Evolutionary conservation across 768 basidiomycete genomes (phyloP), one percentile per base, ranked within the genome.

Genomic region (Cystofilobasidium macerans): DNA sequence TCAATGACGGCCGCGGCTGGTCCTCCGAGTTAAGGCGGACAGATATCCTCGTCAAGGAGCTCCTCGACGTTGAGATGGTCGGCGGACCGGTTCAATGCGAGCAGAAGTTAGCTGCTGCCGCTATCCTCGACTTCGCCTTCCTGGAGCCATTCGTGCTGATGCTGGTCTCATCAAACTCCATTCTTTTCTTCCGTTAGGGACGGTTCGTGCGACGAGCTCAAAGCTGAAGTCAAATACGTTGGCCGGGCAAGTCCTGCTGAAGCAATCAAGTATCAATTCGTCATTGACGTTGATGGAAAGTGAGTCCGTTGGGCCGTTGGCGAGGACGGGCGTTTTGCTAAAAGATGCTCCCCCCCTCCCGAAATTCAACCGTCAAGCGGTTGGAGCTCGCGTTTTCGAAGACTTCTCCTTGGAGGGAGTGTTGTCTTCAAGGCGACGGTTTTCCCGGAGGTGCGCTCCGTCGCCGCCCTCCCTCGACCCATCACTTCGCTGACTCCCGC

Each of bases 261-360:
- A 20, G 32, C 56, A 16, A 38, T 26, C n/a, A 47, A 24, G 43
- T 58, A 59, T 32, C 40, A 61, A 32, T 67, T 54, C 24, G 53
- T 61, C 11, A 1, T 67, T 11, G 65, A 67, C 28, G 65, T 67
- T 4, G 65, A 67, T 16, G 65, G 65, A 3, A 67, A 67, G 51
- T 54, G 2, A 18, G 51, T 54, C 8, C 51, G 3, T n/a, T n/a
- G n/a, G n/a, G n/a, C n/a, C n/a, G n/a, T n/a, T n/a, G n/a, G n/a
- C n/a, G n/a, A n/a, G n/a, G 28, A 11, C 32, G 28, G 4, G 16
- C 32, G 7, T 30, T n/a, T 7, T 9, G 5, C 48, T 53, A 11
- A 26, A 22, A 24, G 16, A 8, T 13, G 51, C 30, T 32, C 28
- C 9, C 18, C n/a, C 30, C 18, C 1, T 18, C 16, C n/a, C n/a